These are phyloP conservation scores for Nectriaceae sp. DNA, from an alignment of 2,329 filamentous ascomycete genomes.

Conservation along the genomic window DNA sequence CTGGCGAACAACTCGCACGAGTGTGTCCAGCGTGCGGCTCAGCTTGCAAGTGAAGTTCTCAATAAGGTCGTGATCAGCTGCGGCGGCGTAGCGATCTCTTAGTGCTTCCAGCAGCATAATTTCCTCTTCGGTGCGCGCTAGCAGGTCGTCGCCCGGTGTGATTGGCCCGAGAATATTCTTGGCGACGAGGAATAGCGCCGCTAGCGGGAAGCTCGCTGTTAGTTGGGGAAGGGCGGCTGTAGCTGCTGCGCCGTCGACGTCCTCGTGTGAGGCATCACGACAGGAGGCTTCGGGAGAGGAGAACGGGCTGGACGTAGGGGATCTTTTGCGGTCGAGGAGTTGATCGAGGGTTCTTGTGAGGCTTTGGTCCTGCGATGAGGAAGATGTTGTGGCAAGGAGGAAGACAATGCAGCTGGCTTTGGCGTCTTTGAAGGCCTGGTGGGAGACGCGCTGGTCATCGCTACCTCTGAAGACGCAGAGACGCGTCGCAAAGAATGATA, in stretches of 20 bases:
- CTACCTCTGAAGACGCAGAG: constrained; percentile 16
- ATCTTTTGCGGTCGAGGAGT: constrained; percentile 8
- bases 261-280: constrained; percentile 4
- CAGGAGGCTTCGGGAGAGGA: background rate
- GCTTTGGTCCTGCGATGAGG: constrained; percentile 8
- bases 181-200: constrained; percentile 22
- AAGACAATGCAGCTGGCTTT: constrained; percentile 26
- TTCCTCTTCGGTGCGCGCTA: constrained; percentile 24
- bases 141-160: constrained; percentile 5
- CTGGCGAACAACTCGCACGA: constrained; percentile 22
- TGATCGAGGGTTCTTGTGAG: constrained; percentile 18
- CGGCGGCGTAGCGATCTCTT: constrained; percentile 19
- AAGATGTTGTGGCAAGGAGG: constrained; percentile 18
- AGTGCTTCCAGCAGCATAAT: constrained; percentile 25
- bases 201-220: constrained; percentile 22
- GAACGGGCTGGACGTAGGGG: background rate
- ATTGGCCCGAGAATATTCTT: constrained; percentile 21
- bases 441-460: constrained; percentile 2
- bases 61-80: constrained; percentile 17
- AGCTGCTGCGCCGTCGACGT: constrained; percentile 3
- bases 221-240: constrained; percentile 18
- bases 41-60: constrained; percentile 23
- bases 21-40: constrained; percentile 15
- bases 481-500: constrained; percentile 26
- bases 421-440: constrained; percentile 17